phyloP scores from a whole-genome alignment of 2,329 filamentous ascomycete genomes.

The Cyphellophora europaea region DNA sequence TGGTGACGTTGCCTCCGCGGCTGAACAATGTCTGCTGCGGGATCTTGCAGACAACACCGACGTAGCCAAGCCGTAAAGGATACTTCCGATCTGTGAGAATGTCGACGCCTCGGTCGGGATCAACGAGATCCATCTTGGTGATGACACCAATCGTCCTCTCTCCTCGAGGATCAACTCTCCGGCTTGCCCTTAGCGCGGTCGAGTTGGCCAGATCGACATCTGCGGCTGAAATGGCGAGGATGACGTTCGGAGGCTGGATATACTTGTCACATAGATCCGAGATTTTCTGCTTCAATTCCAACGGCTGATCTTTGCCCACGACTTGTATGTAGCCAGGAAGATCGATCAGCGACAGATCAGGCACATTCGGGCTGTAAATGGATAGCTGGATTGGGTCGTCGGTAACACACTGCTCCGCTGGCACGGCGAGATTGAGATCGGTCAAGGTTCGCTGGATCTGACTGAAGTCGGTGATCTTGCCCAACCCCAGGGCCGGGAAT shows the following conservation, averaged over 20 bases:
- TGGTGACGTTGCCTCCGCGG: constrained; percentile 70
- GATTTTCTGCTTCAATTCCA: constrained; percentile 91
- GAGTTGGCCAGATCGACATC: constrained; percentile 97
- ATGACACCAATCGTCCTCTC: constrained; percentile 98
- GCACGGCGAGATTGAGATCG: constrained; percentile 87
- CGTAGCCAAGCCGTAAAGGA: constrained; percentile 86
- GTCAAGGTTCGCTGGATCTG: constrained; percentile 90
- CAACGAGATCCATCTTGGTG: constrained; percentile 97
- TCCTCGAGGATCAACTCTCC: constrained; percentile 84
- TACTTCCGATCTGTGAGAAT: constrained; percentile 88
- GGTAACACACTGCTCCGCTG: constrained; percentile 82
- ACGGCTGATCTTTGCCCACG: constrained; percentile 78
- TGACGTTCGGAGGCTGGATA: constrained; percentile 91
- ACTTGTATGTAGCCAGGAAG: constrained; percentile 97
- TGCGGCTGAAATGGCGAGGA: constrained; percentile 91
- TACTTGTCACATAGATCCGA: constrained; percentile 96
- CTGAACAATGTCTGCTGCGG: constrained; percentile 68
- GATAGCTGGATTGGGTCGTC: constrained; percentile 94
- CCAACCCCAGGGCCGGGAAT: constrained; percentile 82
- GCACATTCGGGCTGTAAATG: constrained; percentile 91
- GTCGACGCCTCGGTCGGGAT: constrained; percentile 64
- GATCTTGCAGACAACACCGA: constrained; percentile 83
- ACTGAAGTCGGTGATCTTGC: constrained; percentile 83
- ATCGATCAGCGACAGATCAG: constrained; percentile 91
- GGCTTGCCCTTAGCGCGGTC: constrained; percentile 77